Conservation (phyloP, 768 basidiomycete genomes). For the Artomyces pyxidatus region DNA sequence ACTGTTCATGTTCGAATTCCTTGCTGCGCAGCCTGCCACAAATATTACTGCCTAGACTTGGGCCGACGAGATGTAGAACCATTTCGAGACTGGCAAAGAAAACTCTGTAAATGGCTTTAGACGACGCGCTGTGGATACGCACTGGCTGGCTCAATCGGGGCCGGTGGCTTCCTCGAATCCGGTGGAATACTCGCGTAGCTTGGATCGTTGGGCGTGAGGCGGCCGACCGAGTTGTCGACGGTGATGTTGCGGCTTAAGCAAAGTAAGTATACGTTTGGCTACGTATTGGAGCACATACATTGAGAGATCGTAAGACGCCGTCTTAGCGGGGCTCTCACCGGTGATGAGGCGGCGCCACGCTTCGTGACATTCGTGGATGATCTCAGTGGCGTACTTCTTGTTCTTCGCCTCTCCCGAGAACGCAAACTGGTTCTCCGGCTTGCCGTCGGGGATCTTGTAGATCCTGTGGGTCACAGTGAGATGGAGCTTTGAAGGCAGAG, state of each 20-base stretch:
- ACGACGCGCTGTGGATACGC: constrained; percentile 22
- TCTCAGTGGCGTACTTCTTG: constrained; percentile 98
- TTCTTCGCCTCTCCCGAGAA: constrained; percentile 99
- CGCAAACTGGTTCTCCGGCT: constrained; percentile 96
- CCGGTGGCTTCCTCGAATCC: constrained; percentile 79
- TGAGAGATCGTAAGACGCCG: constrained; percentile 63
- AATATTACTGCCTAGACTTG: constrained; percentile 59
- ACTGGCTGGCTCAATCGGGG: constrained; percentile 88
- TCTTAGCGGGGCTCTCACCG: constrained; percentile 73
- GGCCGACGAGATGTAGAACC: constrained; percentile 92
- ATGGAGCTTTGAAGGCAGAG: no score
- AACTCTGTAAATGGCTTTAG: constrained; percentile 1
- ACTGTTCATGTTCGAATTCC: background rate
- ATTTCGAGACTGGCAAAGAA: constrained; percentile 60
- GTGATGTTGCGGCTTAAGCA: constrained; percentile 61
- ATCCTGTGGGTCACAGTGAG: constrained; percentile 42
- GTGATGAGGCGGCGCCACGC: constrained; percentile 91
- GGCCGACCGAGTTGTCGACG: constrained; percentile 64
- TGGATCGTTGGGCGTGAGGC: constrained; percentile 53
- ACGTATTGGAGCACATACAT: constrained; percentile 53
- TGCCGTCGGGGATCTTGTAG: constrained; percentile 94
- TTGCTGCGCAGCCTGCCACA: background rate
- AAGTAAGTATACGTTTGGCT: background rate
- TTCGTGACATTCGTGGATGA: constrained; percentile 98
- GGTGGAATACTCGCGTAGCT: constrained; percentile 58